Evolutionary conservation across 768 basidiomycete species (phyloP), one percentile per base, ranked within the genome.

Genomic region (Mrakia frigida): DNA sequence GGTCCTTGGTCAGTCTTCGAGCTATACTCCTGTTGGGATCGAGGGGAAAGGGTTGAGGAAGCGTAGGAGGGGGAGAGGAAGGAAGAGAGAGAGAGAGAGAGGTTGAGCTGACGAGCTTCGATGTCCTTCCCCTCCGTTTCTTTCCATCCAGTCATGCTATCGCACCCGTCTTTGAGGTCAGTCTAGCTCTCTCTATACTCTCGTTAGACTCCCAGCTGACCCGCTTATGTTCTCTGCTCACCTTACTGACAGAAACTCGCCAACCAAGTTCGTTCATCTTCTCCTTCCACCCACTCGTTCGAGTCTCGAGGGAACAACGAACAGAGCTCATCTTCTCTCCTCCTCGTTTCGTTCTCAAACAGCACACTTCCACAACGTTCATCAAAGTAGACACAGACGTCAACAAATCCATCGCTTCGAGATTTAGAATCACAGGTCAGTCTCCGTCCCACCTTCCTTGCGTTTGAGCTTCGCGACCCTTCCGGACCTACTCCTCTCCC

Each of bases 331-430:
- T 50, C 46, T 50, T 6, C 2, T 65, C 7, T 18, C 6, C 9
- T 37, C 7, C 63, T 1, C 11, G 21, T n/a, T 41, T 39, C 37
- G 5, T 18, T 21, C 4, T 68, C 14, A 1, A 2, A 37, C 63
- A 65, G 63, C 39, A 68, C 65, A 37, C 70, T 9, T 11, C 50
- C 4, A 37, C 53, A 23, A 72, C 75, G 3, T 76, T 76, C 43
- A 52, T 76, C 31, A 76, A 76, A 70, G 75, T 76, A 31, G 75
- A 76, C 46, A 70, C 68, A 18, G 75, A 76, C 60, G 61, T 39
- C 6, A 72, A 72, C 70, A 63, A 59, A 31, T 39, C 56, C 25
- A 56, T 72, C 41, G 75, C 75, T 50, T 52, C 59, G 1, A 59
- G 75, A 23, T 76, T 63, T 61, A 50, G 31, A 21, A 70, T 76